Evolutionary conservation across 202 grass and related monocot species (phyloP), one percentile per base, ranked within the genome.

Genomic region (Setaria viridis): DNA sequence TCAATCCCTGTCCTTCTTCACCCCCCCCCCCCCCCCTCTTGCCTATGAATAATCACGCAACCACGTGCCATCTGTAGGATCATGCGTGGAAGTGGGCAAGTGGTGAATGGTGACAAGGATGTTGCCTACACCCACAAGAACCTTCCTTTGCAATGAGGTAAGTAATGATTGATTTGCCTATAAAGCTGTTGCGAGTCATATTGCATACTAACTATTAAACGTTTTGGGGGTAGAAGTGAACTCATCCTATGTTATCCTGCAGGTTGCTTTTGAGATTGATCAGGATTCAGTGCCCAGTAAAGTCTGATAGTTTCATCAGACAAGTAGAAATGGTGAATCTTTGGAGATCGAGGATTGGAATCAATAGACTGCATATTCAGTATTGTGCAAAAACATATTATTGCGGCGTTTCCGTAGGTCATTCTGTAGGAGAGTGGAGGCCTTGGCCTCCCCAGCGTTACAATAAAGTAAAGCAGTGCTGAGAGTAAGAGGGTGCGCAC

Each of bases 41-140:
- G 5, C 64, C 14, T 13, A 35, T 64, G 17, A 7, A 6, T 55
- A 42, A 35, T n/a, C 17, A 37, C 21, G 7, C 74, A 78, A 45
- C 2, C 29, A 8, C 39, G 1, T 67, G 43, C 67, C 32, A 39
- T 72, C 5, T 93, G 78, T 77, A 99, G 97, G 97, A 91, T 99
- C 75, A 85, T 99, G 85, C 90, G 77, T 80, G 97, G 94, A 5
- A 91, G 20, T n/a, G 97, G 94, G 8, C 94, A 99, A 89, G 74
- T 97, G 13, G 94, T 99, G 79, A 91, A 94, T 54, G 87, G 94
- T 39, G 97, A 99, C 78, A 94, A 94, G 87, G 92, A 77, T 50
- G 65, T 99, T 5, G 54, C 43, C 4, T 97, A 97, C 67, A 97
- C 89, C 80, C 97, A 99, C 45, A 93, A 91, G 83, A 84, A 58